Base-by-base conservation (phyloP, 495 filamentous ascomycete species). In the Cenococcum geophilum region DNA sequence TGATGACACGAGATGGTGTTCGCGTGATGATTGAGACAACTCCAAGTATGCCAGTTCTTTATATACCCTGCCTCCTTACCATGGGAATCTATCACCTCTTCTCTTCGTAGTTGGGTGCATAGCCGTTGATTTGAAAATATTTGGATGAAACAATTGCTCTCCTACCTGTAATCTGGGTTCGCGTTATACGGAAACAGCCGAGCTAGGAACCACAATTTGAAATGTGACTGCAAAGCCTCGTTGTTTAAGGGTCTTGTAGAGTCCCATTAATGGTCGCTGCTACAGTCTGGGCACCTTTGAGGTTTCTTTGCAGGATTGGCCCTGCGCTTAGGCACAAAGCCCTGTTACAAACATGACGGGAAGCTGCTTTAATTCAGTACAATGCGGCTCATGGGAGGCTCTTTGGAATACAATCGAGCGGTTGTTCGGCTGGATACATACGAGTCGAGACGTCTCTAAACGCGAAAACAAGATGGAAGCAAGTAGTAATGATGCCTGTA, bases 391-490 rank as follows among this genome's bases (percentile, higher is more conserved):
- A 45, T n/a, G 14, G 35, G 11, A 56, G 42, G 20, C 20, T 50
- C 22, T 54, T 43, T 54, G 58, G 48, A 65, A 58, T 58, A 55
- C 63, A 65, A 66, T 62, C 63, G 63, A 59, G 50, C 59, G 63
- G 59, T 45, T 14, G 25, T 42, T 43, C 54, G 57, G 51, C 36
- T 21, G 36, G 23, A 22, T 10, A 23, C 50, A 60, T 56, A 23
- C 40, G 40, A 45, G 40, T 45, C n/a, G 21, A 52, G 21, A 23
- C 21, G 49, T 14, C 25, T 23, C 3, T 2, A 52, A 52, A 14
- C 25, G 21, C 12, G 50, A 48, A 43, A 20, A 25, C 11, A 22
- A 32, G 22, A 34, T 34, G 10, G 43, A 63, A 23, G 34, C 20
- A 43, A 55, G 49, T 21, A 37, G n/a, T 1, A 25, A 22, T 16